Evolutionary conservation across 106 monocot genomes (phyloP).

Genomic region (Allium fistulosum): DNA sequence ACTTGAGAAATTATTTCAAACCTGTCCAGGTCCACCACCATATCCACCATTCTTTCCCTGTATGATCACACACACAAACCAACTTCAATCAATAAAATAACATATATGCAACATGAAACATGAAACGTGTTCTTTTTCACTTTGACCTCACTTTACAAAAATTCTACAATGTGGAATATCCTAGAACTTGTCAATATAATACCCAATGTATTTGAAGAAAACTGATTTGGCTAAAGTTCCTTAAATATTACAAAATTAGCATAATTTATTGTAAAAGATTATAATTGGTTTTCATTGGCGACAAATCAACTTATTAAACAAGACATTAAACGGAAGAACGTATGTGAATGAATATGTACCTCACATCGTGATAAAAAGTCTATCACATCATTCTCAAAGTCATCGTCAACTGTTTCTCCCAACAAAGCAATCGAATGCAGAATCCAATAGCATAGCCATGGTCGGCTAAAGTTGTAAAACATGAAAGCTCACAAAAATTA

Average conservation of each 20-base stretch:
- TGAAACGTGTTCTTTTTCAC: not conserved
- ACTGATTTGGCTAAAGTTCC: too few relatives aligned
- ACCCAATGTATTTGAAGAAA: too few relatives aligned
- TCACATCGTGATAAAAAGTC: slow-evolving; percentile 84
- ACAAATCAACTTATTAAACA: too few relatives aligned
- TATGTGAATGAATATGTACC: slow-evolving; percentile 23
- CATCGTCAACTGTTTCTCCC: slow-evolving; percentile 53
- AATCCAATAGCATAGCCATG: slow-evolving; percentile 99
- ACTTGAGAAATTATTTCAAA: slow-evolving; percentile 5
- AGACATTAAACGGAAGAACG: too few relatives aligned
- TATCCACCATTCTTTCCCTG: slow-evolving; percentile 91
- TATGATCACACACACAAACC: not conserved
- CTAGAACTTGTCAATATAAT: too few relatives aligned
- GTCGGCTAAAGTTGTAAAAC: slow-evolving; percentile 45
- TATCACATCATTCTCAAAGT: slow-evolving; percentile 52
- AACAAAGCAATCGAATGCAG: slow-evolving; percentile 74
- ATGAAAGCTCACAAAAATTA: not conserved
- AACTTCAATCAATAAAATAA: not conserved
- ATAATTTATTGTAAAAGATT: too few relatives aligned
- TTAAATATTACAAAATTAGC: too few relatives aligned
- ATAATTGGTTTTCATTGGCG: too few relatives aligned
- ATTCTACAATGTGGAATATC: too few relatives aligned
- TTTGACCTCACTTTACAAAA: not conserved
- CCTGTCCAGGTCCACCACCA: slow-evolving; percentile 90
- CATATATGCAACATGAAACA: slow-evolving; percentile 2